Evolutionary conservation across 306 rosid species (phyloP).

Genomic region (Lablab purpureus): DNA sequence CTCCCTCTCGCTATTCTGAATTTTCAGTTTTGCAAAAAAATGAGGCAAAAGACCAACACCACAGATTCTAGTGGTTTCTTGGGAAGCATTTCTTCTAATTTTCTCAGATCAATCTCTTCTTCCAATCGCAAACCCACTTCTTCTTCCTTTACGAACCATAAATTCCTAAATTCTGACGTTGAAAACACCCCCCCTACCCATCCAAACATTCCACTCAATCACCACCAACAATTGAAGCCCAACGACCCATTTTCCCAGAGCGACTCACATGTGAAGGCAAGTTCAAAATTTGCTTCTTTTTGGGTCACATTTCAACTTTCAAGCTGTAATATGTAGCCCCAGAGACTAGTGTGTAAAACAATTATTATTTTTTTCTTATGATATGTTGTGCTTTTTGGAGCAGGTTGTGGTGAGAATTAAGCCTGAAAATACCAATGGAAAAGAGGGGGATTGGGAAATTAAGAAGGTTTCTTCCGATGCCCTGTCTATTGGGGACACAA

Average conservation of each 20-base stretch:
- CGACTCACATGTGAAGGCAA: slow-evolving; percentile 62
- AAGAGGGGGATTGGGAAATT: slow-evolving; percentile 54
- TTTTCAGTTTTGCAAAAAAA: slow-evolving; percentile 40
- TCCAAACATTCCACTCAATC: slow-evolving; percentile 62
- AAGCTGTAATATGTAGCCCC: background rate
- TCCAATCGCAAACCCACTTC: slow-evolving; percentile 55
- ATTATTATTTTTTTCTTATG: background rate
- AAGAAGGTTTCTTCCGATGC: slow-evolving; percentile 69
- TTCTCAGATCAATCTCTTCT: slow-evolving; percentile 77
- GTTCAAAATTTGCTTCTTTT: background rate
- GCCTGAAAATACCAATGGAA: slow-evolving; percentile 55
- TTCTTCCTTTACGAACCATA: slow-evolving; percentile 36
- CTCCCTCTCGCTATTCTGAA: slow-evolving; percentile 17
- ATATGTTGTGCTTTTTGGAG: background rate
- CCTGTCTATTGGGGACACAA: slow-evolving; percentile 60
- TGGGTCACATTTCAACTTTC: background rate
- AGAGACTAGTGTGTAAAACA: background rate
- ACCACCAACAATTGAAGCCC: slow-evolving; percentile 41
- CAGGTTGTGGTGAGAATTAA: slow-evolving; percentile 90
- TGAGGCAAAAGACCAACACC: slow-evolving; percentile 54
- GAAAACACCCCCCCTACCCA: slow-evolving; percentile 78
- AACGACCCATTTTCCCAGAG: slow-evolving; percentile 40
- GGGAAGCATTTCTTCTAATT: slow-evolving; percentile 64
- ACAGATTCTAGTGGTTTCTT: slow-evolving; percentile 61
- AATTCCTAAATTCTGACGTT: slow-evolving; percentile 35